phyloP scores from a whole-genome alignment of 1,284 basidiomycete genomes.

The Pisolithus thermaeus region DNA sequence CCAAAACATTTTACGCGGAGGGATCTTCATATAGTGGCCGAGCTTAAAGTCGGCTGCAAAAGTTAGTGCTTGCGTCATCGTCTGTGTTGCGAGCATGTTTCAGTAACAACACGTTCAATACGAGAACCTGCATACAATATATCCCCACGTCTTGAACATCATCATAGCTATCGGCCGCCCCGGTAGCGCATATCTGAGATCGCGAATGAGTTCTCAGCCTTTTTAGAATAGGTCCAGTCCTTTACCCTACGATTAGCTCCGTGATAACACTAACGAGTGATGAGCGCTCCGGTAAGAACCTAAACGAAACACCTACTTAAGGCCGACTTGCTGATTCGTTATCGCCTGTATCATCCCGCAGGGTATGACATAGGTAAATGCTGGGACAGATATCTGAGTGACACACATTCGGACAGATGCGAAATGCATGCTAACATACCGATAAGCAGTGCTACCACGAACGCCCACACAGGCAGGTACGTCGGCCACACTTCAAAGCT shows the following conservation, averaged over 20 bases:
- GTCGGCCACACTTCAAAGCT: constrained; percentile 56
- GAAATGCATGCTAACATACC: constrained; percentile 20
- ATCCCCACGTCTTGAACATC: constrained; percentile 37
- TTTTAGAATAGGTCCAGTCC: background rate
- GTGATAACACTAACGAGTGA: constrained; percentile 31
- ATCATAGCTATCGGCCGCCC: constrained; percentile 39
- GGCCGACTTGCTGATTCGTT: constrained; percentile 38
- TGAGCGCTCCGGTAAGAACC: background rate
- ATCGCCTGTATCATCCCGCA: constrained; percentile 43
- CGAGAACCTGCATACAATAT: constrained; percentile 28
- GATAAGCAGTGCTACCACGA: constrained; percentile 36
- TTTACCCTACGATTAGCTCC: constrained; percentile 43
- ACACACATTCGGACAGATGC: background rate
- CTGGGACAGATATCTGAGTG: constrained; percentile 14
- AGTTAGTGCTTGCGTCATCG: constrained; percentile 34
- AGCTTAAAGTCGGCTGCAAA: constrained; percentile 44
- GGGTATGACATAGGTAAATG: constrained; percentile 40
- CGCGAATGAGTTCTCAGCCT: background rate
- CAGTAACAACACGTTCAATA: background rate
- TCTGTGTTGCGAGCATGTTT: constrained; percentile 11
- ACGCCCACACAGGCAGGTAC: constrained; percentile 50
- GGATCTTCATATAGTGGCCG: constrained; percentile 49
- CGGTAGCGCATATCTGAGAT: constrained; percentile 28
- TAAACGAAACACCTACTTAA: constrained; percentile 26
- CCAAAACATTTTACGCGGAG: constrained; percentile 41